Percentiles rank a stretch among this genome's conserved stretches.
These are phyloP conservation scores for Sphaerobolus stellatus DNA, from an alignment of 1,284 basidiomycete genomes.

Conservation along the genomic window DNA sequence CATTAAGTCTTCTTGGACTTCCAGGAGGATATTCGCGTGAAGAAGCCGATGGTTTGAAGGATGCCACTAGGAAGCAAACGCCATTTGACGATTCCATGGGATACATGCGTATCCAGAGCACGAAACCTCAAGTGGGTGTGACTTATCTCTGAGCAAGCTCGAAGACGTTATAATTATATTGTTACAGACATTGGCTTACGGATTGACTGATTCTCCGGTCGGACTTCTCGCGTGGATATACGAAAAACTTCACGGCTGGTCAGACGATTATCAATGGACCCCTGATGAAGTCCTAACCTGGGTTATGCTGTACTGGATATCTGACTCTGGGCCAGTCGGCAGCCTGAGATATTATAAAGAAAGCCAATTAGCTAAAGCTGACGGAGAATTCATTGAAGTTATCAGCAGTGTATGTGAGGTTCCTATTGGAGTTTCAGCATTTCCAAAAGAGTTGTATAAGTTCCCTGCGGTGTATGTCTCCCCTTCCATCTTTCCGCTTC, in stretches of 20 bases:
- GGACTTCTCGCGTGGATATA: conserved; percentile 62
- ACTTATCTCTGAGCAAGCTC: too few species aligned
- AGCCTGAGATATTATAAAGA: conserved; percentile 58
- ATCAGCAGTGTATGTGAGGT: conserved; percentile 41
- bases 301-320: conserved; percentile 61
- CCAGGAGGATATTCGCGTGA: too few species aligned
- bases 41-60: too few species aligned
- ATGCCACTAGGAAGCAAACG: too few species aligned
- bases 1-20: too few species aligned
- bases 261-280: conserved; percentile 49
- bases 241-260: conserved; percentile 54
- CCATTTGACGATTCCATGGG: too few species aligned
- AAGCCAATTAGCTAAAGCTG: conserved; percentile 7
- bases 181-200: conserved; percentile 60
- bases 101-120: conserved; percentile 45
- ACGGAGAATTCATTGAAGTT: too few species aligned
- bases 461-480: conserved; percentile 29
- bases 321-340: conserved; percentile 52
- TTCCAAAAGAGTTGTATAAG: conserved; percentile 36
- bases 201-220: conserved; percentile 53
- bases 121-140: conserved; percentile 57
- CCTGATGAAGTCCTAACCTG: conserved; percentile 59
- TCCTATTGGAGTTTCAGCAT: conserved; percentile 19
- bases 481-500: too few species aligned
- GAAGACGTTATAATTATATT: too few species aligned